These are phyloP conservation scores for Fusarium secorum DNA, from an alignment of 2,329 filamentous ascomycete genomes.

Conservation along the genomic window DNA sequence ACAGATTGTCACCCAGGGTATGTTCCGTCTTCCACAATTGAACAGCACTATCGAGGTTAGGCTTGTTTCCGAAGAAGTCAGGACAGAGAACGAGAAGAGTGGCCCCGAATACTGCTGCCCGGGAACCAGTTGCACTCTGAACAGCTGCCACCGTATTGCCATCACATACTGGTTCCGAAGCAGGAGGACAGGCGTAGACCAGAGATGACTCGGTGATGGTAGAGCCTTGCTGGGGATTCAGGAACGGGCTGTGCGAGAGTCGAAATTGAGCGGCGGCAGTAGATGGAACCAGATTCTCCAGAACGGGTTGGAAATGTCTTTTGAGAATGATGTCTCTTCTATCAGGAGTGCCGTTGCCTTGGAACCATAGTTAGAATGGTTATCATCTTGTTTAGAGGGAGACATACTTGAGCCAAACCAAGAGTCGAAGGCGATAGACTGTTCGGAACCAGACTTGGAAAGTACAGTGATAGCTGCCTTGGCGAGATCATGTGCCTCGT, in stretches of 20 bases:
- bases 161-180: not conserved
- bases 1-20: not conserved
- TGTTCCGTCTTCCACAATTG: not conserved
- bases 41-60: not conserved
- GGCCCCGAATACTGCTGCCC: not conserved
- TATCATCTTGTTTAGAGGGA: not conserved
- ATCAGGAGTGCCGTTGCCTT: not conserved
- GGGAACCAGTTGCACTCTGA: not conserved
- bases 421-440: not conserved
- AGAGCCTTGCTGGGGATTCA: not conserved
- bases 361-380: accelerated
- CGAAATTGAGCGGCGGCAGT: not conserved
- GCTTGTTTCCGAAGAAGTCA: not conserved
- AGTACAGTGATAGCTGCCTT: not conserved
- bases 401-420: not conserved
- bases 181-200: not conserved
- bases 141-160: not conserved
- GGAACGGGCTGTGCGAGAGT: not conserved
- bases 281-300: not conserved
- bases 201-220: not conserved
- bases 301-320: not conserved
- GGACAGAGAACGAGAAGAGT: not conserved
- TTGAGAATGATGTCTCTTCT: not conserved
- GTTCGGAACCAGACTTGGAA: not conserved
- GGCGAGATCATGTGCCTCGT: not conserved